Percentiles rank a stretch among this genome's conserved stretches.
Evolutionary conservation across 1,284 basidiomycete genomes (phyloP).

Genomic region (Ustilago hordei): DNA sequence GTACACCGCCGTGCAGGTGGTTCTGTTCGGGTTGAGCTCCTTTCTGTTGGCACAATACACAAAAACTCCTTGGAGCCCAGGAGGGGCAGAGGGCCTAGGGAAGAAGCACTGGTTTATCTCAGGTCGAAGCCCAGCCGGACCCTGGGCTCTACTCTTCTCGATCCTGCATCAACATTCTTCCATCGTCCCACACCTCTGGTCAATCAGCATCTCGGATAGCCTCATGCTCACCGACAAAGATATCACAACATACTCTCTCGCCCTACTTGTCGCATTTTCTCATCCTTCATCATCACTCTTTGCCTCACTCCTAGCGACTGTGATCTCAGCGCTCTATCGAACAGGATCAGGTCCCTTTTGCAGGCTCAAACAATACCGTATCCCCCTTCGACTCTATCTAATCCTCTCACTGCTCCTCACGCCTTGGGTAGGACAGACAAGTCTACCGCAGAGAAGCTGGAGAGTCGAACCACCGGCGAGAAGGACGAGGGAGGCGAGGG

Average conservation of each 20-base stretch:
- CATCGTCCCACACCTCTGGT: constrained; percentile 47
- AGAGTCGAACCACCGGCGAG: constrained; percentile 26
- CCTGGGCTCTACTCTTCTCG: constrained; percentile 34
- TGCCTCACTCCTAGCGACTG: constrained; percentile 8
- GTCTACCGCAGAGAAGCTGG: constrained; percentile 29
- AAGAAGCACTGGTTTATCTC: constrained; percentile 2
- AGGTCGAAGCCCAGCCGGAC: constrained; percentile 32
- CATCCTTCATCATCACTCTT: constrained; percentile 15
- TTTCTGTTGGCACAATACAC: neutral
- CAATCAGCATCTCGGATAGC: constrained; percentile 14
- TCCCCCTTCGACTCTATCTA: constrained; percentile 23
- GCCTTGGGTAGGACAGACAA: constrained; percentile 25
- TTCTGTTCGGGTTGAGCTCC: constrained; percentile 10
- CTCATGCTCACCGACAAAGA: constrained; percentile 24
- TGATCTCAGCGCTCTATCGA: constrained; percentile 31
- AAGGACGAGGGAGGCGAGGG: constrained; percentile 13
- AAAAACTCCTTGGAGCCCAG: too few relatives aligned
- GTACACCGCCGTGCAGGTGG: constrained; percentile 16
- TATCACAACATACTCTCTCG: constrained; percentile 22
- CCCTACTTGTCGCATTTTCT: constrained; percentile 23
- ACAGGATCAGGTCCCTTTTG: neutral
- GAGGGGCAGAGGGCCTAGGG: too few relatives aligned
- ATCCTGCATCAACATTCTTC: constrained; percentile 35
- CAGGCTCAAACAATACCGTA: constrained; percentile 20
- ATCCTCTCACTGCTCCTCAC: constrained; percentile 8